phyloP scores from a whole-genome alignment of 2,329 filamentous ascomycete species.

The Aspergillus sp. region DNA sequence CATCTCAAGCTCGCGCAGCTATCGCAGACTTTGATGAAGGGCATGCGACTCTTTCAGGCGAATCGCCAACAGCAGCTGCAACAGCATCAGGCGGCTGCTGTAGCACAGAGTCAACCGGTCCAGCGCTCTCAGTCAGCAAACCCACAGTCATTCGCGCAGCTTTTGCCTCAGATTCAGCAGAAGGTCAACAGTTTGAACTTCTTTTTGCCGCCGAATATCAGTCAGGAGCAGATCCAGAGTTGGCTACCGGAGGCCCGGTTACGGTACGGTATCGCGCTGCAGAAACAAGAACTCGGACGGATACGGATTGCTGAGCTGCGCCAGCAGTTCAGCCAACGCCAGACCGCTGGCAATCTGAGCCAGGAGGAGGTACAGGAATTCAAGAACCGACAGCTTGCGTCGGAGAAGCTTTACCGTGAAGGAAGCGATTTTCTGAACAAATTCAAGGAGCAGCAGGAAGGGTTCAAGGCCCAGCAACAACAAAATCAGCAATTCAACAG shows the following conservation, averaged over 20 bases:
- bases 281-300: slow-evolving; percentile 43
- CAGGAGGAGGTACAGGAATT: slow-evolving; percentile 39
- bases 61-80: slow-evolving; percentile 31
- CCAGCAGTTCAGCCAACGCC: slow-evolving; percentile 31
- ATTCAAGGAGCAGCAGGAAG: slow-evolving; percentile 44
- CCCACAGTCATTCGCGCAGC: slow-evolving; percentile 34
- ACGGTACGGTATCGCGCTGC: slow-evolving; percentile 42
- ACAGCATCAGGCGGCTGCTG: slow-evolving; percentile 17
- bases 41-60: slow-evolving; percentile 42
- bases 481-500: slow-evolving; percentile 22
- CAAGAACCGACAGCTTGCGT: slow-evolving; percentile 34
- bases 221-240: slow-evolving; percentile 35
- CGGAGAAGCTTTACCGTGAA: slow-evolving; percentile 37
- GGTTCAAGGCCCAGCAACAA: slow-evolving; percentile 32
- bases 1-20: slow-evolving; percentile 47
- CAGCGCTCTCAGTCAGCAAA: slow-evolving; percentile 30
- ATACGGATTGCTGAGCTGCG: slow-evolving; percentile 38
- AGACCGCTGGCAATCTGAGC: slow-evolving; percentile 32
- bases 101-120: slow-evolving; percentile 15
- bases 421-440: slow-evolving; percentile 42
- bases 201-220: slow-evolving; percentile 40
- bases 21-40: slow-evolving; percentile 47
- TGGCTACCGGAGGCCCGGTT: slow-evolving; percentile 43
- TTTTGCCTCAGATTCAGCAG: slow-evolving; percentile 40
- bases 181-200: slow-evolving; percentile 41